A percentile compares a stretch with the other conserved stretches of the same genome.
Conservation (phyloP, 2,329 filamentous ascomycete genomes). For the Corynespora cassiicola region DNA sequence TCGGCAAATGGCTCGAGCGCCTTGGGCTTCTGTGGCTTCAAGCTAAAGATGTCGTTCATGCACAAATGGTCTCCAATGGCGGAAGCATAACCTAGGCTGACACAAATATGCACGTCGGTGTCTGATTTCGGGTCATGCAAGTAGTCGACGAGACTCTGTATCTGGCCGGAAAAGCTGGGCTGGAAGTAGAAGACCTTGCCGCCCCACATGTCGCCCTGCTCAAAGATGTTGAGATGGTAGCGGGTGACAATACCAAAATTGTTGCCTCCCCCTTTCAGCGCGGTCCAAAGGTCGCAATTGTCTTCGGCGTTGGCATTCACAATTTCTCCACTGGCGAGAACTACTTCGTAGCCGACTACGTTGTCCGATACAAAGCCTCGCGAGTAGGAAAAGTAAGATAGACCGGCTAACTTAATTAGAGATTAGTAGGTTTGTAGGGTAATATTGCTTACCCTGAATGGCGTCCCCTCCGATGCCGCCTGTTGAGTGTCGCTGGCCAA, state of each 20-base stretch:
- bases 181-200: constrained; percentile 18
- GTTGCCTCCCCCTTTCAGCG: constrained; percentile 46
- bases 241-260: constrained; percentile 50
- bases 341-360: constrained; percentile 34
- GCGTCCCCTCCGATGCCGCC: too few relatives aligned
- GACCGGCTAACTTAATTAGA: constrained; percentile 20
- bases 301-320: constrained; percentile 38
- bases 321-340: constrained; percentile 42
- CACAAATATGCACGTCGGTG: constrained; percentile 1
- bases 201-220: constrained; percentile 21
- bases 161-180: constrained; percentile 25
- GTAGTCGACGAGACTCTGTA: constrained; percentile 11
- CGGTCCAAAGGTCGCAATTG: constrained; percentile 42
- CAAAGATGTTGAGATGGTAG: constrained; percentile 38
- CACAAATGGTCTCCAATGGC: constrained; percentile 5
- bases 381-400: constrained; percentile 23
- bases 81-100: constrained; percentile 5
- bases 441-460: too few relatives aligned
- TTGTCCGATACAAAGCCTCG: constrained; percentile 23
- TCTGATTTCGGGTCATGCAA: constrained; percentile 7
- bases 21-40: constrained; percentile 7
- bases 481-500: too few relatives aligned
- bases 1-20: constrained; percentile 10
- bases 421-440: too few relatives aligned
- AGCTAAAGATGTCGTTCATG: constrained; percentile 15